Evolutionary conservation across 345 rosid species (phyloP), one percentile per base, ranked within the genome.

Genomic region (Heritiera fomes): DNA sequence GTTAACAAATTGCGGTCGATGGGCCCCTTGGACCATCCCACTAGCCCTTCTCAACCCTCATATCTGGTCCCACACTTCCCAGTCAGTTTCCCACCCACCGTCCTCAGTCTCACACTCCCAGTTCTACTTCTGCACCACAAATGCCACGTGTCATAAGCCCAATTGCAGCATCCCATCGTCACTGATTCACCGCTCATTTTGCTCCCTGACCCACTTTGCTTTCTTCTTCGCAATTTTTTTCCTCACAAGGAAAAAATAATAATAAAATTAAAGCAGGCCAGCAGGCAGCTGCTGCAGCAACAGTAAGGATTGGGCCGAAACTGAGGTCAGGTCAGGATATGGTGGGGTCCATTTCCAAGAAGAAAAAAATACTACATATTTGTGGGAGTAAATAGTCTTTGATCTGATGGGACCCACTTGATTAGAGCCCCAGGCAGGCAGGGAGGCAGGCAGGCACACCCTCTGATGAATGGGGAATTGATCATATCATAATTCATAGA

Each of bases 401-500:
- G 63, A 59, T 59, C 34, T 23, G 32, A 63, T 6, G 45, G 68
- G 68, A 32, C 63, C 32, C 63, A 59, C 6, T 34, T 59, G 46
- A 14, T 7, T 34, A 64, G 10, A 64, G 8, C 69, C 69, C 45
- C 34, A n/a, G 45, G n/a, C 43, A 62, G 8, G 41, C 68, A 23
- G 28, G 28, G 0, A 23, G 28, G 28, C 28, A 23, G 28, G 28
- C 46, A 64, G 46, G 20, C 45, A 63, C n/a, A n/a, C 69, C 40
- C 55, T 52, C 41, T 40, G 81, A 62, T 68, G 56, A 75, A 71
- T 73, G 67, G 53, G 64, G 45, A 58, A 60, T 82, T 77, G 78
- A 64, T 70, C 85, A 61, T 17, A 23, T 23, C 28, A 23, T 23
- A 23, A 23, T 23, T 11, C 66, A 4, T 34, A 15, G 12, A 64